Conservation (phyloP, 331 rosid species). For the Saraca asoca region DNA sequence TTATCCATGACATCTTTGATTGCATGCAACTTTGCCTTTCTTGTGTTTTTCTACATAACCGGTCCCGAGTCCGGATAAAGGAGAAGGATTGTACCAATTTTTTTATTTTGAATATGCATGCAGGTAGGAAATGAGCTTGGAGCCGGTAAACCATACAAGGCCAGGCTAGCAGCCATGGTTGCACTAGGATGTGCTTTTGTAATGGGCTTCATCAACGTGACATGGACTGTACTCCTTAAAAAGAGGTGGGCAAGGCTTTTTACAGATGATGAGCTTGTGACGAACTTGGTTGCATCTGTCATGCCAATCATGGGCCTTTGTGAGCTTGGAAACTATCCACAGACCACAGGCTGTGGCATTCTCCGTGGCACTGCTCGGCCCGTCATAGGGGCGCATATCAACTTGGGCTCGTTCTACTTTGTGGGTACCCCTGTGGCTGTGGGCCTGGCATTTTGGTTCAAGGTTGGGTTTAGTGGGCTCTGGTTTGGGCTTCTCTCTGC, state of each 20-base stretch:
- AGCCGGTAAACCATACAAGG: constrained; percentile 84
- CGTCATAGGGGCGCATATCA: constrained; percentile 63
- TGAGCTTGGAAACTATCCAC: constrained; percentile 91
- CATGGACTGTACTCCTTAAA: constrained; percentile 74
- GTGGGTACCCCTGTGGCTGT: constrained; percentile 87
- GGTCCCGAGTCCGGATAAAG: too few species aligned
- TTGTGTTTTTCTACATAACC: too few species aligned
- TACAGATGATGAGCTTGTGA: constrained; percentile 61
- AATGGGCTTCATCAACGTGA: constrained; percentile 77
- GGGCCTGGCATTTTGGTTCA: constrained; percentile 74
- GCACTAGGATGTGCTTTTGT: constrained; percentile 83
- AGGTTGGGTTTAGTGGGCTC: constrained; percentile 78
- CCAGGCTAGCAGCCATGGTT: constrained; percentile 83
- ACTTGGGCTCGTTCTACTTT: constrained; percentile 66
- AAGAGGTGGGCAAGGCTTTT: constrained; percentile 79
- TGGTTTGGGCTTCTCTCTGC: constrained; percentile 95
- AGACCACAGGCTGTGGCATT: constrained; percentile 88
- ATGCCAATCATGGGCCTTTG: constrained; percentile 89
- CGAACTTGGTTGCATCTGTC: constrained; percentile 67
- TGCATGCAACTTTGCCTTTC: too few species aligned
- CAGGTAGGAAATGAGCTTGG: constrained; percentile 98
- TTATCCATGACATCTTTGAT: too few species aligned
- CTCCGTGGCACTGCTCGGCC: constrained; percentile 86
- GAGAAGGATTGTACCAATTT: too few species aligned
- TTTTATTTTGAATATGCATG: background rate